Percentiles rank a stretch among this genome's conserved stretches.
phyloP scores from a whole-genome alignment of 495 filamentous ascomycete genomes.

The Hyaloscypha variabilis region DNA sequence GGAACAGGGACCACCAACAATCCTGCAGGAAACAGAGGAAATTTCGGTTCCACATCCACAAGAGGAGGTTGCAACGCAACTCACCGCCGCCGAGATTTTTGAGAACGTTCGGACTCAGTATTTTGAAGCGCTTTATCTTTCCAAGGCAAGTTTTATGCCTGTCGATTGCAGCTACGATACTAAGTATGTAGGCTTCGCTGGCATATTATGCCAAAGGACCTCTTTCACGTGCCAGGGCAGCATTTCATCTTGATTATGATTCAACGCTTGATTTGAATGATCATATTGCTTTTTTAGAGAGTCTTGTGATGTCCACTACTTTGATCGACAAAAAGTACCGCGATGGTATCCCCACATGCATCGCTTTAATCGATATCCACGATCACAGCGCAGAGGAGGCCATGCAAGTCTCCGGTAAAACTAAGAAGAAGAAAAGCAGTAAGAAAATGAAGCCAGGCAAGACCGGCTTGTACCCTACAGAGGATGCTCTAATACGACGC shows the following conservation, averaged over 20 bases:
- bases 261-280: constrained; percentile 56
- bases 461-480: constrained; percentile 74
- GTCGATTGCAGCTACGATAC: constrained; percentile 30
- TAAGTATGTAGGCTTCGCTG: constrained; percentile 67
- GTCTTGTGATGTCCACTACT: constrained; percentile 69
- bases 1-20: constrained; percentile 1
- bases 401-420: constrained; percentile 34
- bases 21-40: not conserved
- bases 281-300: constrained; percentile 68
- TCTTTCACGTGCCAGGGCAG: constrained; percentile 80
- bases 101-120: constrained; percentile 77
- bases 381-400: constrained; percentile 64
- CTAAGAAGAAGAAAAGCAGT: constrained; percentile 59
- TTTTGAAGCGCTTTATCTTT: constrained; percentile 85
- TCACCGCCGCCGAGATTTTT: constrained; percentile 64
- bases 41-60: constrained; percentile 7
- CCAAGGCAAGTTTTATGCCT: constrained; percentile 57
- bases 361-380: constrained; percentile 63
- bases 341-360: constrained; percentile 68
- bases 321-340: constrained; percentile 88
- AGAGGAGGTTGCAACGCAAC: constrained; percentile 33
- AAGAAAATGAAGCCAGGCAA: constrained; percentile 75
- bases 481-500: constrained; percentile 70
- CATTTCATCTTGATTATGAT: constrained; percentile 64
- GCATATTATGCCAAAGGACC: constrained; percentile 98